phyloP scores from a whole-genome alignment of 768 basidiomycete species.

The Amylocystis lapponica region DNA sequence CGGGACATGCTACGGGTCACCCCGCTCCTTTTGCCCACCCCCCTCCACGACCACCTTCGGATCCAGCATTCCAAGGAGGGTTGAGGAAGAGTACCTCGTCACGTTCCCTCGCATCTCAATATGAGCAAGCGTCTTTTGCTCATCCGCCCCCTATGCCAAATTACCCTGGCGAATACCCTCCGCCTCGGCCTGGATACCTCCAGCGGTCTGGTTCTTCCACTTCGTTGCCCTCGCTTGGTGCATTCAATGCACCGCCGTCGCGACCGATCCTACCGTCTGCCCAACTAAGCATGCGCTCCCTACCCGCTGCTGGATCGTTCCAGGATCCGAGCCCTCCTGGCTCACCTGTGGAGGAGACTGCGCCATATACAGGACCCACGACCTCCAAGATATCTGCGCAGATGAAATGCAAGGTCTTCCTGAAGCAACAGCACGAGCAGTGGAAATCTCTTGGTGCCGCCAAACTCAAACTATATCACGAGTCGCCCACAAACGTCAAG shows the following conservation, averaged over 20 bases:
- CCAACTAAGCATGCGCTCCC: constrained; percentile 44
- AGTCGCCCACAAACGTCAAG: constrained; percentile 85
- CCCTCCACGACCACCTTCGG: constrained; percentile 19
- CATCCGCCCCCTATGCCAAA: constrained; percentile 34
- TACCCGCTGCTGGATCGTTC: constrained; percentile 43
- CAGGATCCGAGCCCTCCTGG: constrained; percentile 78
- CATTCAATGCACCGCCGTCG: constrained; percentile 19
- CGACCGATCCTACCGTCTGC: constrained; percentile 62
- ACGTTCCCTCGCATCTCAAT: constrained; percentile 51
- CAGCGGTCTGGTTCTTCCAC: constrained; percentile 24
- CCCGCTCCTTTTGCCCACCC: constrained; percentile 6
- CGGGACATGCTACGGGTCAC: constrained; percentile 4
- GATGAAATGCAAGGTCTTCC: constrained; percentile 98
- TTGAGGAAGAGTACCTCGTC: constrained; percentile 52
- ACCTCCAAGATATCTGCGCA: constrained; percentile 76
- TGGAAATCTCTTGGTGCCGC: constrained; percentile 95
- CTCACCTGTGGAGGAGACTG: constrained; percentile 63
- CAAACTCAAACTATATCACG: constrained; percentile 79
- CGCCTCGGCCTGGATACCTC: constrained; percentile 18
- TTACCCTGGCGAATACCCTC: constrained; percentile 28
- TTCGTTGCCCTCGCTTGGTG: constrained; percentile 20
- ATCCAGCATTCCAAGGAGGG: constrained; percentile 22
- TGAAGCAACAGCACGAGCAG: constrained; percentile 93
- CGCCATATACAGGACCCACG: constrained; percentile 55
- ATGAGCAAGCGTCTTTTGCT: constrained; percentile 30